Conservation (phyloP, 1,139 yeast genomes). For the Candida neerlandica region DNA sequence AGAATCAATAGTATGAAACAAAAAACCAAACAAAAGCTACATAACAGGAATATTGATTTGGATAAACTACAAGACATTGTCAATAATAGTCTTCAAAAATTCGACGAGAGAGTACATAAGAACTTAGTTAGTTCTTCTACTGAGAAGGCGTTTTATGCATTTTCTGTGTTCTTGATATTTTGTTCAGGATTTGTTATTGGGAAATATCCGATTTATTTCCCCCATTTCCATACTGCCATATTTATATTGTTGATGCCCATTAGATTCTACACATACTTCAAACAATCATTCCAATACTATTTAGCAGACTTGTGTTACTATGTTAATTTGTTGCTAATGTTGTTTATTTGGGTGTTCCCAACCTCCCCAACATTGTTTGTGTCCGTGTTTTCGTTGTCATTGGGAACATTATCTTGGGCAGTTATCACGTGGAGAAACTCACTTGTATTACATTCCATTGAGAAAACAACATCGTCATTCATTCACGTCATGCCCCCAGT, state of each 20-base stretch:
- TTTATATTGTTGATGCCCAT: conserved; percentile 76
- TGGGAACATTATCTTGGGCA: conserved; percentile 91
- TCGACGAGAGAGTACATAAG: conserved; percentile 58
- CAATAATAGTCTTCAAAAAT: conserved; percentile 47
- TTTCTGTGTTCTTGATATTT: conserved; percentile 70
- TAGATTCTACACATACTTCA: conserved; percentile 79
- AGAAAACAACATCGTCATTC: conserved; percentile 89
- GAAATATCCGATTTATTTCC: conserved; percentile 73
- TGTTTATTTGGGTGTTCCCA: conserved; percentile 85
- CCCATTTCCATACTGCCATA: conserved; percentile 68
- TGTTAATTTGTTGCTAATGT: conserved; percentile 70
- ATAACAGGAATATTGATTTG: conserved; percentile 27
- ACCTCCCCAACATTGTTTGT: conserved; percentile 69
- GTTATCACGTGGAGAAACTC: conserved; percentile 97
- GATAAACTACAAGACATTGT: conserved; percentile 36
- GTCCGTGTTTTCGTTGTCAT: conserved; percentile 81
- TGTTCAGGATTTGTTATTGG: conserved; percentile 79
- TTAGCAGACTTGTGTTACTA: conserved; percentile 93
- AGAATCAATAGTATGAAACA: conserved; percentile 36
- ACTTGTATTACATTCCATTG: conserved; percentile 86
- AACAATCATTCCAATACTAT: conserved; percentile 78
- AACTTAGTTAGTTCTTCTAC: conserved; percentile 60
- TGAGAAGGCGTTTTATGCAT: conserved; percentile 81
- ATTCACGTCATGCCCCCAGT: conserved; percentile 92
- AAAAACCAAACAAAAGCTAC: conserved; percentile 37